Base-by-base conservation (phyloP, 2,329 filamentous ascomycete species). In the Zarea fungicola region DNA sequence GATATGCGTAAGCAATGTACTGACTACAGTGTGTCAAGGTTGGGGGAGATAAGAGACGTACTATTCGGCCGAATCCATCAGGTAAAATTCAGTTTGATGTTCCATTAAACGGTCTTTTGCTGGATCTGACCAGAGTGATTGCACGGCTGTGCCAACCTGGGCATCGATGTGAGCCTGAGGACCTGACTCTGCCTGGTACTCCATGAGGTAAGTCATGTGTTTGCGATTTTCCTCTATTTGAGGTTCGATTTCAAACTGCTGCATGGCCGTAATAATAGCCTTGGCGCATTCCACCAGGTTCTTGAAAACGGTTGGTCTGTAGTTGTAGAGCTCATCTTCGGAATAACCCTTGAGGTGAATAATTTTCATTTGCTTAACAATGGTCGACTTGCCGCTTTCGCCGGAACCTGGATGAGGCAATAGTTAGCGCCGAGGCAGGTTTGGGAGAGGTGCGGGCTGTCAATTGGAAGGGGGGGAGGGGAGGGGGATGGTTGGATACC, bases 361-460 rank as follows among this genome's bases (percentile, higher is more conserved):
- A 60, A 99, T 99, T 73, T 97, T 99, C 93, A 99, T 99, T 77
- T 99, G 93, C 71, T 99, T 99, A 59, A 99, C 93, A 61, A 99
- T 97, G 9, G 93, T 99, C 51, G 93, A 97, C 72, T 99, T 99
- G 58, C 93, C 93, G 70, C 92, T 97, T 74, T 99, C 93, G 57
- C 93, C 93, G 56, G 93, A 97, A 57, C 93, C 93, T 96, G 66
- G 57, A 21, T 1, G 21, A 26, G 49, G 28, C 10, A 34, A 53
- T 62, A 42, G 61, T 59, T 50, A 25, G 52, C 29, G 16, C 19
- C 19, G 32, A 32, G 21, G 18, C 13, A 39, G 41, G 26, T 36
- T 22, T 28, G 14, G 34, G 36, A 29, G 49, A 37, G 23, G 14
- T 19, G 8, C 14, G 7, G n/a, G 9, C 53, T 57, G 28, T 53